Evolutionary conservation across 1,284 basidiomycete species (phyloP), one percentile per base, ranked within the genome.

Genomic region (Boletus mariae): DNA sequence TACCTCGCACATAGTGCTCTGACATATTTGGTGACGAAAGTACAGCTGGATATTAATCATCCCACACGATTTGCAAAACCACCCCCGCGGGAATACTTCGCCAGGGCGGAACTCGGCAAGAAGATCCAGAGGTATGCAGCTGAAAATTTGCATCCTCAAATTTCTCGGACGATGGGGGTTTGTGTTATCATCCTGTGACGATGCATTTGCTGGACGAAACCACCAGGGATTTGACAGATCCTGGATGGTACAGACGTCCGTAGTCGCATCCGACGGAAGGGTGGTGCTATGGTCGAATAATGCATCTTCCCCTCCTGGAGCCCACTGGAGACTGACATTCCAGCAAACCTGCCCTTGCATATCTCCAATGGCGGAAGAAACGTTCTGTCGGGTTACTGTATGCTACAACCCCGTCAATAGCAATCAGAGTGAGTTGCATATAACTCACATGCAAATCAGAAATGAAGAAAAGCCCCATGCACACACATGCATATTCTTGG

Each of bases 1-100:
- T 54, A 75, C 74, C 54, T 53, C 44, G 52, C 74, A 75, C 1
- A 15, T 29, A 6, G 53, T 52, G 52, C 73, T 63, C 46, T 57
- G 58, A 51, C 74, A 75, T 51, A 61, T 63, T 51, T 75, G 73
- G 38, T 66, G 67, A 45, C 74, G 71, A 51, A 75, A 62, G 31
- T 61, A 65, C 5, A 57, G 56, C 54, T 75, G 75, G 8, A 61
- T 55, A 40, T 75, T 75, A n/a, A 76, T 62, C 56, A 67, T 60
- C 8, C 75, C 74, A 34, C 74, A 75, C 4, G 49, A 44, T 9
- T 32, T 55, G 53, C 74, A 75, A 44, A 68, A 70, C 75, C 75
- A 75, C 8, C 74, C 74, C 25, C 60, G 65, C 26, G 59, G 69
- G 56, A 63, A 72, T 17, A 46, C 55, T 48, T 70, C 69, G 31